Evolutionary conservation across 257 asterid species (phyloP), one percentile per base, ranked within the genome.

Genomic region (Solanum medicagineum): DNA sequence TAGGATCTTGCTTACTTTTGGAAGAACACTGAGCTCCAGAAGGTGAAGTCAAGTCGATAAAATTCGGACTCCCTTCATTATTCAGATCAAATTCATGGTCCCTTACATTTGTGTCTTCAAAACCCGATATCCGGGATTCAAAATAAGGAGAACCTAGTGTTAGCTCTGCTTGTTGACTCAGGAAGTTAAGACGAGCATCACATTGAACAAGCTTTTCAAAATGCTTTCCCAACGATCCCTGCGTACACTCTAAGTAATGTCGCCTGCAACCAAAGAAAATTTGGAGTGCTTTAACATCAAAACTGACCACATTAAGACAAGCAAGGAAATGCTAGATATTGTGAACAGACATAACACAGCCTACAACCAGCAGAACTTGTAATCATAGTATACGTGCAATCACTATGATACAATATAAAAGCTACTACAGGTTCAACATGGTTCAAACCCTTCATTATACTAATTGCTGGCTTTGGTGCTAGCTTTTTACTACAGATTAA

Each of bases 131-230:
- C 86, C 89, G 89, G 65, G 97, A 89, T 81, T 94, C 98, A 89
- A 95, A 95, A 88, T 87, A 91, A 40, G 98, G 98, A 86, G 97
- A 89, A 73, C 95, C 98, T 71, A 92, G 54, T 22, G 86, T 85
- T 56, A 89, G 90, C 87, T 96, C 98, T 71, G 92, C 95, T 91
- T 95, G 95, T 89, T 94, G 99, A 88, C 99, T 95, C 60, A 97
- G 93, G 84, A 90, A 92, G 88, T 93, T 90, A 90, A 95, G 92
- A 65, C 99, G 99, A 49, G 98, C 98, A 90, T 97, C 99, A 56
- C 99, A 97, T 20, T 94, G 99, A 81, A 89, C 84, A 66, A 97
- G 98, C 90, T 95, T 97, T 85, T 97, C 99, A 88, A 93, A 94
- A 89, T 97, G 99, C 85, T 93, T 97, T 63, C 99, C 98, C 85